Conservation (phyloP, 345 rosid genomes). For the Melaleuca quinquenervia region DNA sequence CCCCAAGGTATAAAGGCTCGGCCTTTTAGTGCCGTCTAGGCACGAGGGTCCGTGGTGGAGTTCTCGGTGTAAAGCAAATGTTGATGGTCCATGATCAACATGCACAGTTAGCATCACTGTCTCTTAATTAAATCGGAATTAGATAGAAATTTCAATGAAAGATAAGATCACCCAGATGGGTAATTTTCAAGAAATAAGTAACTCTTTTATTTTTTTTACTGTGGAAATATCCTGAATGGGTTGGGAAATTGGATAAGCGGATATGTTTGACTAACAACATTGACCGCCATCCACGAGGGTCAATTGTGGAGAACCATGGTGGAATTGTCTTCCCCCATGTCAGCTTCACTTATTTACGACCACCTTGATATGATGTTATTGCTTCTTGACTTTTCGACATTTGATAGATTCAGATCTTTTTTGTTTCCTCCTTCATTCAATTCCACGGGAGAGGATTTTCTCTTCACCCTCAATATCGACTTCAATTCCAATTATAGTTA, state of each 20-base stretch:
- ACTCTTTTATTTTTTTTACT: too few relatives aligned
- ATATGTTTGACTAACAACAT: background rate
- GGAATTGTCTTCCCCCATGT: background rate
- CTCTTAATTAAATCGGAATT: background rate
- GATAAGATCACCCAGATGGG: background rate
- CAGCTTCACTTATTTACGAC: background rate
- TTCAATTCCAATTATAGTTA: background rate
- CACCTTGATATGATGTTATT: background rate
- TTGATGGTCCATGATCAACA: background rate
- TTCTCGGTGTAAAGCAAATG: too few relatives aligned
- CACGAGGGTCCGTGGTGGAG: too few relatives aligned
- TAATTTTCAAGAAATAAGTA: background rate
- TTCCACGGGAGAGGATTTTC: background rate
- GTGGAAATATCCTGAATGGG: background rate
- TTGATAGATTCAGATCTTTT: background rate
- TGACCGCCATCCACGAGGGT: background rate
- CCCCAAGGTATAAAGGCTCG: too few relatives aligned
- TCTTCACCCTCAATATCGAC: background rate
- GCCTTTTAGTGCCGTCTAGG: too few relatives aligned
- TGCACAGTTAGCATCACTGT: background rate
- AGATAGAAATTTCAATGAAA: background rate
- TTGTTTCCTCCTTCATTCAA: background rate
- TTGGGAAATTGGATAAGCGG: background rate
- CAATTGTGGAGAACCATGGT: background rate
- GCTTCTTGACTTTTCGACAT: background rate